A percentile compares a stretch with the other conserved stretches of the same genome.
Conservation (phyloP, 352 stramenopile genomes). For the Phytophthora macrochlamydospora region DNA sequence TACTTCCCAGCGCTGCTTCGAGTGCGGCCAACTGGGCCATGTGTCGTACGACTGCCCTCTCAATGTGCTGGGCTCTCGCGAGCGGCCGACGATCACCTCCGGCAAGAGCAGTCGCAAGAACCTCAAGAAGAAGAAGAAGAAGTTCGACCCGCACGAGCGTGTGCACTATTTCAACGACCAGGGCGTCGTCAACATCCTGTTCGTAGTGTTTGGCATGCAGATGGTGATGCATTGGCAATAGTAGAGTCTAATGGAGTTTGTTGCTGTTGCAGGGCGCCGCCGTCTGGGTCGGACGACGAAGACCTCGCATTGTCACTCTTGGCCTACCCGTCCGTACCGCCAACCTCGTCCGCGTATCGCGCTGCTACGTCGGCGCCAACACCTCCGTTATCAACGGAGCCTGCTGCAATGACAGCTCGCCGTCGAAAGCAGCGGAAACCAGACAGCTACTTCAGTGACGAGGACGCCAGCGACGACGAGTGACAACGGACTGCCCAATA, state of each 20-base stretch:
- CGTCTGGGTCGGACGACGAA: conserved; percentile 52
- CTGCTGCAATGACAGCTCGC: conserved; percentile 24
- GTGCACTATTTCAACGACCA: conserved; percentile 76
- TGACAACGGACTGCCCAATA: conserved; percentile 30
- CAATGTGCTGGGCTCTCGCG: conserved; percentile 78
- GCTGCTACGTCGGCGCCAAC: neutral
- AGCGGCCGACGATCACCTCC: conserved; percentile 48
- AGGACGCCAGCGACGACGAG: conserved; percentile 71
- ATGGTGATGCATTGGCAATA: neutral
- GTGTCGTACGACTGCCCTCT: conserved; percentile 85
- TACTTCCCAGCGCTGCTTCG: conserved; percentile 74
- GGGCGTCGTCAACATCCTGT: conserved; percentile 68
- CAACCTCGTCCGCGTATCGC: conserved; percentile 7
- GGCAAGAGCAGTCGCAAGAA: conserved; percentile 61
- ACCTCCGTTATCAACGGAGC: conserved; percentile 9
- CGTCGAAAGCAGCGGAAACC: conserved; percentile 42
- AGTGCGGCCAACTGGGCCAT: conserved; percentile 79
- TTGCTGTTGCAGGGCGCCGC: conserved; percentile 43
- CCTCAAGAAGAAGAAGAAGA: conserved; percentile 71
- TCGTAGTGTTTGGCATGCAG: conserved; percentile 16
- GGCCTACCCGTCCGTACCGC: conserved; percentile 43
- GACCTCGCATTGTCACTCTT: conserved; percentile 72
- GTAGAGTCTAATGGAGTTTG: conserved; percentile 24
- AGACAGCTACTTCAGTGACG: conserved; percentile 78
- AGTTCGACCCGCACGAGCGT: conserved; percentile 62